These are phyloP conservation scores for Peniophora sp. DNA, from an alignment of 1,284 basidiomycete species.

Conservation along the genomic window DNA sequence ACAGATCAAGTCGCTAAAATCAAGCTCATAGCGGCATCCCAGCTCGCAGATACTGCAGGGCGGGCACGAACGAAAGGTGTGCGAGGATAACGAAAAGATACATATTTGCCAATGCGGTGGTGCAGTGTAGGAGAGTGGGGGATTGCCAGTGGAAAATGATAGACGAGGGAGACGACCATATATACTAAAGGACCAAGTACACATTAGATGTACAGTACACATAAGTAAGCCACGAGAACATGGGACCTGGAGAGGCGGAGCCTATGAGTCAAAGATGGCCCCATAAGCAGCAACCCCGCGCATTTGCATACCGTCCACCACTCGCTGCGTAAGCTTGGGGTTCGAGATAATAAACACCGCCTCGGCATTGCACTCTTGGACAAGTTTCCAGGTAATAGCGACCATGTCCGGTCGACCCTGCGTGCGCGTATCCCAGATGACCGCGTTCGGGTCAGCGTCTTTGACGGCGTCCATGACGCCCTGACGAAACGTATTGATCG, in stretches of 20 bases:
- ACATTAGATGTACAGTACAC: no score
- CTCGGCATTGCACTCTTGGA: constrained; percentile 51
- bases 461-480: constrained; percentile 45
- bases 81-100: no score
- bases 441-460: constrained; percentile 39
- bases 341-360: constrained; percentile 57
- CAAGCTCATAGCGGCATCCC: no score
- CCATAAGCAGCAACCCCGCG: constrained; percentile 52
- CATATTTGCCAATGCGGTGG: no score
- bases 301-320: constrained; percentile 51
- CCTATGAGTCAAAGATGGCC: constrained; percentile 43
- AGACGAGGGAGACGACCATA: no score
- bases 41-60: no score
- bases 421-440: constrained; percentile 51
- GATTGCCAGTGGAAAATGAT: no score
- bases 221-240: neutral
- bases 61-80: no score
- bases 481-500: constrained; percentile 50
- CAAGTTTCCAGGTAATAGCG: constrained; percentile 44
- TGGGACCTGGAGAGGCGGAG: neutral
- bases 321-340: constrained; percentile 48
- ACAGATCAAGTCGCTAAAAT: no score
- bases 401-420: constrained; percentile 59
- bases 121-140: no score
- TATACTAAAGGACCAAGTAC: no score